Conservation (phyloP, 768 basidiomycete species). For the Boletales sp. region DNA sequence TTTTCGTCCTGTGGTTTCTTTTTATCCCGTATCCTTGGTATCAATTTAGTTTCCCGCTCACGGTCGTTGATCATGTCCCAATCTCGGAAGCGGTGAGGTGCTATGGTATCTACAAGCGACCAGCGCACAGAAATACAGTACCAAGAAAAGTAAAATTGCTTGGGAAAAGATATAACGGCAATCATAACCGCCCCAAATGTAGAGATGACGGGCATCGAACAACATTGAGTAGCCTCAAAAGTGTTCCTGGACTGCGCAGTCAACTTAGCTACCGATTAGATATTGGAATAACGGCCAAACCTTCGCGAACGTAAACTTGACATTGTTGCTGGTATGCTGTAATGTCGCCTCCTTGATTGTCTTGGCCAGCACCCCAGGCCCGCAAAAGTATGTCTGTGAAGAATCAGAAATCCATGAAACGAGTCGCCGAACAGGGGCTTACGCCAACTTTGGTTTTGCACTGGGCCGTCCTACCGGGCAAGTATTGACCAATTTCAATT, state of each 20-base stretch:
- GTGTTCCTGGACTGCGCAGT: constrained; percentile 10
- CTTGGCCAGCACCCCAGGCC: constrained; percentile 71
- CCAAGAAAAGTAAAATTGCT: neutral
- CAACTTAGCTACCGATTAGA: neutral
- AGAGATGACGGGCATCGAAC: neutral
- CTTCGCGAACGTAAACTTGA: constrained; percentile 83
- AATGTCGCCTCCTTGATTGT: constrained; percentile 70
- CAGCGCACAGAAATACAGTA: neutral
- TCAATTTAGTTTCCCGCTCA: neutral
- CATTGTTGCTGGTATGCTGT: constrained; percentile 47
- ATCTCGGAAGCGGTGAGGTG: too few relatives aligned
- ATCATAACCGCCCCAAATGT: neutral
- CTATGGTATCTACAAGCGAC: neutral
- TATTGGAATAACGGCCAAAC: constrained; percentile 36
- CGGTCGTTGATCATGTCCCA: neutral
- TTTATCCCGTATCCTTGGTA: neutral
- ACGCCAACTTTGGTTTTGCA: constrained; percentile 83
- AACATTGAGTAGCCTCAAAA: constrained; percentile 6
- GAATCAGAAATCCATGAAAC: neutral
- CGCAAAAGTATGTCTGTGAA: constrained; percentile 82
- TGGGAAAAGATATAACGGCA: neutral
- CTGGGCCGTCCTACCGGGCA: constrained; percentile 74
- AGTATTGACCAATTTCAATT: constrained; percentile 79
- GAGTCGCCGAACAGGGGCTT: constrained; percentile 29
- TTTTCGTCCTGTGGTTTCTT: neutral